Evolutionary conservation across 1,139 yeast species (phyloP).

Genomic region (Diutina scorzettiae): DNA sequence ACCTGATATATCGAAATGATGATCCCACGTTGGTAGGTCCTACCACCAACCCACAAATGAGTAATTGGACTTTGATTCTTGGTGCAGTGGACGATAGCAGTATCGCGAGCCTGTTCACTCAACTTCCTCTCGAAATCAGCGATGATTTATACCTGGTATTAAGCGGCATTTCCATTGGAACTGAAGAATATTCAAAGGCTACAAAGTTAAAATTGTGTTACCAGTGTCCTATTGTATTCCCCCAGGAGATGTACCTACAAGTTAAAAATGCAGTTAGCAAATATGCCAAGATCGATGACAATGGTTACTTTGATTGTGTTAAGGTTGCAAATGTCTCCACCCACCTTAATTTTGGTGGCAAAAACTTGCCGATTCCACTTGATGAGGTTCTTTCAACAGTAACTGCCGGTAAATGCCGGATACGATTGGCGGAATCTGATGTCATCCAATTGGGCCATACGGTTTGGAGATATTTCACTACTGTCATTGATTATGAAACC

Average conservation of each 20-base stretch:
- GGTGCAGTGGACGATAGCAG: not conserved
- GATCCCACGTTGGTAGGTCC: not conserved
- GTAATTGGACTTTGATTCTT: not conserved
- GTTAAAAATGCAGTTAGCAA: not conserved
- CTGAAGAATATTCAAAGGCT: not conserved
- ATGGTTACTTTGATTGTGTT: not conserved
- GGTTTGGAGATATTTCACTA: not conserved
- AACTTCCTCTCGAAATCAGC: not conserved
- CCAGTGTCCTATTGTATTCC: not conserved
- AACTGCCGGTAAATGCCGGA: not conserved
- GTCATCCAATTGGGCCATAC: not conserved
- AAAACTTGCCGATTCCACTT: not conserved
- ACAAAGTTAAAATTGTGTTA: not conserved
- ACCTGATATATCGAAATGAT: not conserved
- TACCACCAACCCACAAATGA: not conserved
- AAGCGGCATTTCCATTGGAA: not conserved
- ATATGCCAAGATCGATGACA: not conserved
- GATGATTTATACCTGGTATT: not conserved
- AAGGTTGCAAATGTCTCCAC: not conserved
- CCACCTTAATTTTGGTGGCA: not conserved
- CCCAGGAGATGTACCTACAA: not conserved
- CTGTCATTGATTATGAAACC: not conserved
- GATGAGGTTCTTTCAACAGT: not conserved
- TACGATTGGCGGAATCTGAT: not conserved
- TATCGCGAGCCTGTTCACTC: not conserved